Base-by-base conservation (phyloP, 257 asterid genomes). In the Lycium ferocissimum region DNA sequence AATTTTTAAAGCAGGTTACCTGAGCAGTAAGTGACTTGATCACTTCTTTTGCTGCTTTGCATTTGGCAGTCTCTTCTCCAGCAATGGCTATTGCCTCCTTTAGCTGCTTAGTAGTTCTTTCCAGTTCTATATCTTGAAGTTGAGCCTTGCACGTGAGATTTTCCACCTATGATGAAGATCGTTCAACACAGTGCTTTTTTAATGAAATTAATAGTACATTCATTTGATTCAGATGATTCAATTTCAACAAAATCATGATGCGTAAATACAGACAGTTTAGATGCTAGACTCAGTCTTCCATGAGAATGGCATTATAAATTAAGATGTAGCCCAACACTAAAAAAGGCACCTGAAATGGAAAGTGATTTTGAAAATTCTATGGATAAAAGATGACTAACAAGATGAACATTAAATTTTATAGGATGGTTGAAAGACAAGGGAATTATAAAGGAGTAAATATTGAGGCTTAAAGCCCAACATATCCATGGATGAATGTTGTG, bases 1-100 rank as follows among this genome's bases (percentile, higher is more conserved):
- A 78, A 62, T 37, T 26, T 54, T 72, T 78, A 37, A 53, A 78
- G 17, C 65, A 78, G 49, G 93, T 90, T 91, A 94, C 99, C 91
- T 95, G 98, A 82, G 98, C 93, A 84, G 98, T 95, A 51, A 95
- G 97, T 37, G 98, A 93, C 91, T 93, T 95, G 89, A 95, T 95
- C 84, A 95, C 99, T 93, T 95, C 99, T 92, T 95, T 95, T 20
- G 99, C 99, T 14, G 98, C 98, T 91, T 94, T 95, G 94, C 99
- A 93, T 87, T 95, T 95, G 61, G 96, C 94, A 88, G 94, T 92
- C 92, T 95, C 99, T 85, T 95, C 99, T 88, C 97, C 98, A 13
- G 97, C 99, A 89, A 93, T 89, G 79, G 93, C 84, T 76, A 92
- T 91, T 80, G 98, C 96, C 84, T 95, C 99, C 91, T 93, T 93